Percentiles rank a stretch among this genome's conserved stretches.
phyloP scores from a whole-genome alignment of 768 basidiomycete species.

The Naganishia onofrii region DNA sequence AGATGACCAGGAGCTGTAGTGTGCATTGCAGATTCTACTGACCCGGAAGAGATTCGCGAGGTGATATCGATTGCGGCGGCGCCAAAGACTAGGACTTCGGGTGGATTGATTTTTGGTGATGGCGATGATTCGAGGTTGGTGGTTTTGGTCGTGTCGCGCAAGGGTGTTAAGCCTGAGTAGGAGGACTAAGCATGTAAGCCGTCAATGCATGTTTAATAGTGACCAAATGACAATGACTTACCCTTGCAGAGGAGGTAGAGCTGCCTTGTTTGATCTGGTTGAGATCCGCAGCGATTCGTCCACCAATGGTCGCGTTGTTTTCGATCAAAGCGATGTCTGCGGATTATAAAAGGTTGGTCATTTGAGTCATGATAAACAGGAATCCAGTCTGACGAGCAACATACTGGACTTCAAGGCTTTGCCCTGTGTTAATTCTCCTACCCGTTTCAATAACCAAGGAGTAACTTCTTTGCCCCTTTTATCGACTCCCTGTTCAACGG shows the following conservation, averaged over 20 bases:
- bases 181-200: constrained; percentile 6
- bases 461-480: constrained; percentile 84
- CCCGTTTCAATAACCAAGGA: constrained; percentile 84
- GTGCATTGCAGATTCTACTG: constrained; percentile 52
- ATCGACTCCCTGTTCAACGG: constrained; percentile 73
- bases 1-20: constrained; percentile 81
- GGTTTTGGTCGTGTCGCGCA: constrained; percentile 7
- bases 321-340: constrained; percentile 83
- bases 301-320: constrained; percentile 81
- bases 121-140: not conserved
- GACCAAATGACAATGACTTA: not conserved
- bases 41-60: constrained; percentile 53
- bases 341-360: too few species aligned
- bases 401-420: constrained; percentile 69
- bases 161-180: constrained; percentile 11
- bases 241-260: not conserved
- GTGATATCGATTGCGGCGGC: constrained; percentile 88
- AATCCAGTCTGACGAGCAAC: constrained; percentile 46
- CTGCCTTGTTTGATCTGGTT: constrained; percentile 19
- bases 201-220: not conserved
- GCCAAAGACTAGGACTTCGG: constrained; percentile 68
- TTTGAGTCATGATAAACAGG: too few species aligned
- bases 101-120: constrained; percentile 5
- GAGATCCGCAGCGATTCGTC: constrained; percentile 40
- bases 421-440: constrained; percentile 75